Evolutionary conservation across 2,329 filamentous ascomycete genomes (phyloP), one percentile per base, ranked within the genome.

Genomic region (Venturia oleaginea): DNA sequence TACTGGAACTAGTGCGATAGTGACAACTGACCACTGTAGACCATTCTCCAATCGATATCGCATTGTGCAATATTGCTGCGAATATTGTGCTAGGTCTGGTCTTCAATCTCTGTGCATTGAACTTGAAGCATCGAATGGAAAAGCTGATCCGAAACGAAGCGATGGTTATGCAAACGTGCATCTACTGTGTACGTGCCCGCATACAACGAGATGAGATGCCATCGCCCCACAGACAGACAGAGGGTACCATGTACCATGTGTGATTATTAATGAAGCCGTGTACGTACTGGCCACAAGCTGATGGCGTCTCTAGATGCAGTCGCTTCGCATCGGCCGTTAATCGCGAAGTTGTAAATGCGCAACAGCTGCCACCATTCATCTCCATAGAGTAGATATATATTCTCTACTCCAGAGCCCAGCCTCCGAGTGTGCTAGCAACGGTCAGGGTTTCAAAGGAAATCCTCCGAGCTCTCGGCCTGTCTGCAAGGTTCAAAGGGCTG

Each of bases 321-420:
- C 4, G 0, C 2, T 22, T 11, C 10, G 43, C 46, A 51, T 24
- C 51, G 27, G 51, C 27, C 51, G 51, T 11, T 34, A 57, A 57
- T n/a, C 17, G 48, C 27, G 48, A 55, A 27, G 17, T 55, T 34
- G 51, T 57, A n/a, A 34, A 57, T 34, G 30, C 51, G 51, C 51
- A 57, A 57, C 51, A n/a, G 51, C 51, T 34, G 51, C 27, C 51
- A 57, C 51, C 51, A 57, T 57, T 34, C 27, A 57, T 57, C 10
- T 57, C 51, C 19, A n/a, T 34, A 57, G 34, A 57, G 51, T 57
- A 13, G 15, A 30, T 7, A 34, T 57, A 57, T 57, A 57, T 34
- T 57, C 51, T 57, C 27, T n/a, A 34, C 27, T 57, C 51, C 51
- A n/a, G 19, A 17, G n/a, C n/a, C 19, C 43, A 48, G 43, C 43